Evolutionary conservation across 139 green algal genomes (phyloP).

Genomic region (Desmodesmus armatus): DNA sequence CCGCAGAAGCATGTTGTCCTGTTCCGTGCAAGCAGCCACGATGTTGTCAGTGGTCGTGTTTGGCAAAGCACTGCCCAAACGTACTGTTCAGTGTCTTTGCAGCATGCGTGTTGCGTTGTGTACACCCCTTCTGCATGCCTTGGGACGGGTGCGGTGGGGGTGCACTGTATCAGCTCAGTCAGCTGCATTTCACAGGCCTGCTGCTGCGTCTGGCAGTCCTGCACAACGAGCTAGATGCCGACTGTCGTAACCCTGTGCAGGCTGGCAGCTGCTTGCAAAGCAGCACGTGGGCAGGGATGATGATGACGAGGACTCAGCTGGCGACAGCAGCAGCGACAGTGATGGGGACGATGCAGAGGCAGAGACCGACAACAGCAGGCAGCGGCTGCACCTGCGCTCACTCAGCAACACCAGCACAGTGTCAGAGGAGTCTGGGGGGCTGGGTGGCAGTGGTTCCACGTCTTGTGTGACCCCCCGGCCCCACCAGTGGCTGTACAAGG

Average conservation of each 20-base stretch:
- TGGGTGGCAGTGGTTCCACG: neutral
- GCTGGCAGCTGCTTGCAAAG: slow-evolving; percentile 44
- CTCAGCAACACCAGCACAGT: slow-evolving; percentile 29
- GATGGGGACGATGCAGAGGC: no score
- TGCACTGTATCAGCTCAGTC: neutral
- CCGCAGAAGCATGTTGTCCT: no score
- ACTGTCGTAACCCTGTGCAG: neutral
- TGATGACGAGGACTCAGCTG: neutral
- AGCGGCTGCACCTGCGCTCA: neutral
- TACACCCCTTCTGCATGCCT: neutral
- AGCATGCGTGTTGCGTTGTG: neutral
- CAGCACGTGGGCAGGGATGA: neutral
- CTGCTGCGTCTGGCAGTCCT: no score
- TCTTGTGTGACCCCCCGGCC: slow-evolving; percentile 20
- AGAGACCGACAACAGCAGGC: neutral
- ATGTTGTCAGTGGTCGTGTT: neutral
- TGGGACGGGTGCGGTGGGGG: neutral
- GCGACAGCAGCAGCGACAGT: neutral
- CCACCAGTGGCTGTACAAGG: slow-evolving; percentile 51
- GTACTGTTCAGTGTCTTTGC: neutral
- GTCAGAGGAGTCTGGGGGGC: slow-evolving; percentile 28
- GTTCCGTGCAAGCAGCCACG: no score
- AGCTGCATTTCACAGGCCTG: no score
- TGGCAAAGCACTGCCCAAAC: neutral
- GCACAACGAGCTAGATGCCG: neutral